phyloP scores from a whole-genome alignment of 768 basidiomycete genomes.

The Sutorius australiensis region DNA sequence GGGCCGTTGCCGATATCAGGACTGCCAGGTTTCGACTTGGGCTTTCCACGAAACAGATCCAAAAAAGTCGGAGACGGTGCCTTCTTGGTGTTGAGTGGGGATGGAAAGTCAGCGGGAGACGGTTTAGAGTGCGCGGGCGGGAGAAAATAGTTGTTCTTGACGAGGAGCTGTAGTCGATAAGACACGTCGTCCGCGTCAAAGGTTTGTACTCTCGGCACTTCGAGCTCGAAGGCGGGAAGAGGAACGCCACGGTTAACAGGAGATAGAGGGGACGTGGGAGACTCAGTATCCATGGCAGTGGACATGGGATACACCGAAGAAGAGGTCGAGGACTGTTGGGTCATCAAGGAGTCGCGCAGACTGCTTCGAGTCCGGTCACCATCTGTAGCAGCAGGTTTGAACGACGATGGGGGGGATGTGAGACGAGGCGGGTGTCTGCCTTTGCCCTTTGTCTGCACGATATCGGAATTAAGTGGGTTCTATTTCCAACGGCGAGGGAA shows the following conservation, averaged over 20 bases:
- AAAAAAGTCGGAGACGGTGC: constrained; percentile 51
- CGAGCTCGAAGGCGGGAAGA: constrained; percentile 46
- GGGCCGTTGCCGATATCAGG: constrained; percentile 38
- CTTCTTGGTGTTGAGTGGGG: constrained; percentile 39
- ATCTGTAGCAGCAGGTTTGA: constrained; percentile 27
- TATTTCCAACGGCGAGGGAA: constrained; percentile 8
- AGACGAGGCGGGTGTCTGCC: constrained; percentile 34
- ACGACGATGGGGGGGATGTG: constrained; percentile 34
- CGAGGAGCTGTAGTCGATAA: constrained; percentile 76
- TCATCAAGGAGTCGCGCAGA: constrained; percentile 51
- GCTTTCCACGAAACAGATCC: constrained; percentile 67
- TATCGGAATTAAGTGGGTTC: constrained; percentile 14
- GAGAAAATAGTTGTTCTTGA: constrained; percentile 86
- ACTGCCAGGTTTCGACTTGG: constrained; percentile 60
- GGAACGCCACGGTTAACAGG: constrained; percentile 42
- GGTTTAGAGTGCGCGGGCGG: constrained; percentile 87
- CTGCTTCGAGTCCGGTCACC: constrained; percentile 48
- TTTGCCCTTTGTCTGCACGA: constrained; percentile 32
- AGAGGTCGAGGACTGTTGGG: constrained; percentile 62
- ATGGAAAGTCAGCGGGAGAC: constrained; percentile 58
- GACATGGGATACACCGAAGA: constrained; percentile 79
- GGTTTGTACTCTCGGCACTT: constrained; percentile 46
- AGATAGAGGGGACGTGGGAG: constrained; percentile 60
- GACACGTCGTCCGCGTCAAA: constrained; percentile 77
- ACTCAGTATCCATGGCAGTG: constrained; percentile 63